phyloP scores from a whole-genome alignment of 352 stramenopile species.

The Albugo laibachii region DNA sequence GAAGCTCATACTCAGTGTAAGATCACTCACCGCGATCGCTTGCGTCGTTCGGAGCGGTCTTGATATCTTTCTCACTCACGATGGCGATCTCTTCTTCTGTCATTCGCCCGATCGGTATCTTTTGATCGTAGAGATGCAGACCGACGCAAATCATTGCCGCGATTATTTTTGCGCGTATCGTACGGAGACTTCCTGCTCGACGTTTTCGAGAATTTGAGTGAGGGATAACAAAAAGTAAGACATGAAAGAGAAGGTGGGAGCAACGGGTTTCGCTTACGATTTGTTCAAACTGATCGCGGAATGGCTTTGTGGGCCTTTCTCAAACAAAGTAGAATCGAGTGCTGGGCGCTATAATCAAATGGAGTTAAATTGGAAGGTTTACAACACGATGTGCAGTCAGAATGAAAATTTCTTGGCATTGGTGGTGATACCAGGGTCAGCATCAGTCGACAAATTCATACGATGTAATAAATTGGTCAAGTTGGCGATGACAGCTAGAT shows the following conservation, averaged over 20 bases:
- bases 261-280: not conserved
- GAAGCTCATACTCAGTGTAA: not conserved
- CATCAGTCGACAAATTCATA: too few species aligned
- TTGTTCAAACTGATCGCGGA: slow-evolving; percentile 27
- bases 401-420: not conserved
- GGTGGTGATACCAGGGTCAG: too few species aligned
- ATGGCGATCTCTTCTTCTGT: slow-evolving; percentile 14
- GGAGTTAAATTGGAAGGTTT: not conserved
- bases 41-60: slow-evolving; percentile 14
- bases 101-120: slow-evolving; percentile 9
- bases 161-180: not conserved
- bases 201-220: too few species aligned
- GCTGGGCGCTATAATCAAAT: not conserved
- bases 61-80: slow-evolving; percentile 15
- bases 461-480: too few species aligned
- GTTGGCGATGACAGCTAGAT: too few species aligned
- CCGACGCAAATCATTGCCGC: not conserved
- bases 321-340: not conserved
- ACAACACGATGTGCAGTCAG: slow-evolving; percentile 1
- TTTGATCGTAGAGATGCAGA: not conserved
- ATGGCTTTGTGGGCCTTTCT: not conserved
- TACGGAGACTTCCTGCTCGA: not conserved
- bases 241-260: too few species aligned
- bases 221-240: too few species aligned
- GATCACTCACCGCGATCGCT: slow-evolving; percentile 7